Evolutionary conservation across 2,329 filamentous ascomycete genomes (phyloP).

Genomic region (Aspergillus ibericus): DNA sequence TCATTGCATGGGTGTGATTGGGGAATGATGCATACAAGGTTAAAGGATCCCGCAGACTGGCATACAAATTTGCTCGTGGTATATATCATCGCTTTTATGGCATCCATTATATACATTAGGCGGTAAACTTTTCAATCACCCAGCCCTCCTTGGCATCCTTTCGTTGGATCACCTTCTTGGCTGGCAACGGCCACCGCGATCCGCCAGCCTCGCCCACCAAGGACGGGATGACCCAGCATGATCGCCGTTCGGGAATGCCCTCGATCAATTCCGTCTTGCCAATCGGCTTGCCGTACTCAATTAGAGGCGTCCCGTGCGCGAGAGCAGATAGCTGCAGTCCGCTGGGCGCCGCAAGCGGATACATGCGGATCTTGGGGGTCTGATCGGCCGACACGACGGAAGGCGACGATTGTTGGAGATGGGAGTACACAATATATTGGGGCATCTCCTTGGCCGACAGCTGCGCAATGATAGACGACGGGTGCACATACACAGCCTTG

Average conservation of each 20-base stretch:
- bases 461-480: constrained; percentile 75
- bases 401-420: constrained; percentile 70
- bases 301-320: constrained; percentile 78
- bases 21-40: too few species aligned
- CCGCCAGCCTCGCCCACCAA: constrained; percentile 68
- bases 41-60: too few species aligned
- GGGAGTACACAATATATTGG: constrained; percentile 81
- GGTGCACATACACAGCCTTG: constrained; percentile 81
- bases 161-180: constrained; percentile 79
- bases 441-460: constrained; percentile 72
- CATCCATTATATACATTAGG: constrained; percentile 24
- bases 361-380: constrained; percentile 76
- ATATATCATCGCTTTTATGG: constrained; percentile 3
- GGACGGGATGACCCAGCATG: constrained; percentile 81
- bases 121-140: constrained; percentile 62
- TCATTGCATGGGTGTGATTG: too few species aligned
- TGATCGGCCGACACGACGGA: constrained; percentile 55
- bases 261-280: constrained; percentile 67
- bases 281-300: constrained; percentile 86
- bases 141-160: constrained; percentile 72
- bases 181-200: constrained; percentile 79
- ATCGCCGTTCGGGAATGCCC: constrained; percentile 56
- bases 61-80: background rate
- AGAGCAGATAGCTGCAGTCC: constrained; percentile 73
- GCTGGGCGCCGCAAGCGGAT: constrained; percentile 77